These are phyloP conservation scores for Arabidopsis suecica DNA, from an alignment of 345 rosid genomes.

Conservation along the genomic window DNA sequence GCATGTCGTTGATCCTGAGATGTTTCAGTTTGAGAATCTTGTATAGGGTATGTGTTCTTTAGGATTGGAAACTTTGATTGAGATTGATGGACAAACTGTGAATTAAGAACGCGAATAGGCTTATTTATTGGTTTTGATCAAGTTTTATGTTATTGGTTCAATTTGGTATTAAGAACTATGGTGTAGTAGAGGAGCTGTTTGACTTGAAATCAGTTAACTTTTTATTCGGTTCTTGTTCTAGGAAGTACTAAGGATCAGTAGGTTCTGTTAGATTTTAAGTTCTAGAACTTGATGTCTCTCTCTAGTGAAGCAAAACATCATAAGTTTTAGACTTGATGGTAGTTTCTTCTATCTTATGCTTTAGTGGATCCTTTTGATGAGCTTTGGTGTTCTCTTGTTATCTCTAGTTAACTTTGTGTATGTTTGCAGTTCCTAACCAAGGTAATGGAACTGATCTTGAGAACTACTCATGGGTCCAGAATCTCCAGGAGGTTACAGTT, in stretches of 20 bases:
- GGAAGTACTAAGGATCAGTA: neutral
- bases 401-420: conserved; percentile 2
- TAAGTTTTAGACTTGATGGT: neutral
- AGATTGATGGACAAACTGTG: neutral
- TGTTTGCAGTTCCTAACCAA: conserved; percentile 74
- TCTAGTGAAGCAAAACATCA: neutral
- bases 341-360: neutral
- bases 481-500: conserved; percentile 83
- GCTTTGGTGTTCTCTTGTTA: conserved; percentile 9
- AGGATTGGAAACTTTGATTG: conserved; percentile 23
- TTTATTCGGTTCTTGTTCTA: neutral
- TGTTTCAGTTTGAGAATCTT: conserved; percentile 1
- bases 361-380: neutral
- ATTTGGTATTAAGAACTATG: conserved; percentile 6
- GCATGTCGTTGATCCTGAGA: neutral
- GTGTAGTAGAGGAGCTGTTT: neutral
- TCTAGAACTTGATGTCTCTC: conserved; percentile 6
- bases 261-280: neutral
- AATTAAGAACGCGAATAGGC: neutral
- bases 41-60: neutral
- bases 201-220: conserved; percentile 7
- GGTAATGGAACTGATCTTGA: conserved; percentile 96
- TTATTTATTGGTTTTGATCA: conserved; percentile 12
- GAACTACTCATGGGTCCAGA: conserved; percentile 92
- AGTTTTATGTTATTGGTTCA: neutral